Evolutionary conservation across 371 early-diverging fungal species (phyloP).

Genomic region (Mortierella sp.): DNA sequence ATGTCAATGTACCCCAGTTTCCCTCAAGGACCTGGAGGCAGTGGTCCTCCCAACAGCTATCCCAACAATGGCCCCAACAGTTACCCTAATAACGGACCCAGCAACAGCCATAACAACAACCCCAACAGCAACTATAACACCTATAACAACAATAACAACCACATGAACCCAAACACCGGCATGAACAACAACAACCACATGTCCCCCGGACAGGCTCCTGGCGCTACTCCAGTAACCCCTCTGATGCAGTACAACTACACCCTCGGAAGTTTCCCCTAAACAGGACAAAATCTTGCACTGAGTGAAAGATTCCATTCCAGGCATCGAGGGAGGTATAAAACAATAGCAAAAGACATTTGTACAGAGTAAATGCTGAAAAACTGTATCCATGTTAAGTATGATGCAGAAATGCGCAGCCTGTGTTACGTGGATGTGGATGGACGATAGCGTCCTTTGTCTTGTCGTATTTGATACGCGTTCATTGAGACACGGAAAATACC

Average conservation of each 20-base stretch:
- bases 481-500: no score
- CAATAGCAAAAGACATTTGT: no score
- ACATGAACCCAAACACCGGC: conserved; percentile 2
- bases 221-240: conserved; percentile 36
- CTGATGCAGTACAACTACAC: conserved; percentile 47
- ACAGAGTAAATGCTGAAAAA: no score
- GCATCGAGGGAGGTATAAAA: no score
- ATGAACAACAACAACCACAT: conserved; percentile 9
- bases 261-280: conserved; percentile 43
- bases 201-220: conserved; percentile 2
- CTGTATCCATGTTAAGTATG: no score
- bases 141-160: conserved; percentile 7
- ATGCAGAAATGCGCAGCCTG: no score
- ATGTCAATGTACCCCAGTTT: conserved; percentile 13
- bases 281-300: not conserved
- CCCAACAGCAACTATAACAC: not conserved
- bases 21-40: conserved; percentile 23
- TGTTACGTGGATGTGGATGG: no score
- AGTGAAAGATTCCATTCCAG: no score
- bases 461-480: no score
- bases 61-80: conserved; percentile 11
- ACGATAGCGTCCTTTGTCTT: no score
- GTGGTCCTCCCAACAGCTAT: conserved; percentile 20
- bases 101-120: conserved; percentile 18
- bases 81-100: conserved; percentile 5